Conservation (phyloP, 257 asterid species). For the Catharanthus roseus region DNA sequence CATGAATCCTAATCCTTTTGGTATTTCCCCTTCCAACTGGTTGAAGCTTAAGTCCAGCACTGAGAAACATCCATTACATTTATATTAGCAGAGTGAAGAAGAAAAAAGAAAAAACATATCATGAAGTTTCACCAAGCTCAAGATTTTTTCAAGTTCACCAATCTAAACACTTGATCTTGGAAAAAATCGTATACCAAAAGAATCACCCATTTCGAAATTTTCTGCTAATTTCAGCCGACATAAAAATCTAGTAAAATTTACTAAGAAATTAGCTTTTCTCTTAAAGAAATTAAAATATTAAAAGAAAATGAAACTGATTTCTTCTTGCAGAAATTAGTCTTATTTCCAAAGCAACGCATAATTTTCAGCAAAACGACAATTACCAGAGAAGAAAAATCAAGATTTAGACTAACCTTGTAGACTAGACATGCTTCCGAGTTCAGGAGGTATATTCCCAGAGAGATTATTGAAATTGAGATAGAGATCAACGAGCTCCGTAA, state of each 20-base stretch:
- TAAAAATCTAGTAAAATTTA: not conserved
- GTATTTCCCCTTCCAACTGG: conserved; percentile 66
- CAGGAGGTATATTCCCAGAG: conserved; percentile 55
- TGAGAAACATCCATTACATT: conserved; percentile 27
- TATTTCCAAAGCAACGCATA: not conserved
- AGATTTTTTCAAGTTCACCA: not conserved
- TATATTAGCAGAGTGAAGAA: not conserved
- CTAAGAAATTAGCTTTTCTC: not conserved
- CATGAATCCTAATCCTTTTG: conserved; percentile 48
- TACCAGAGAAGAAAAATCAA: not conserved
- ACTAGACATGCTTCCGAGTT: conserved; percentile 74
- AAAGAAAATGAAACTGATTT: not conserved
- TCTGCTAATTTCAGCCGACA: not conserved
- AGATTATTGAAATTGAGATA: conserved; percentile 71
- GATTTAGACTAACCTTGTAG: conserved; percentile 58
- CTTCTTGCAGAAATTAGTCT: not conserved
- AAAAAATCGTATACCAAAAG: not conserved
- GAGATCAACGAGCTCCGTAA: conserved; percentile 71
- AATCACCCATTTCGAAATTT: not conserved
- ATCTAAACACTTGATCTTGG: not conserved
- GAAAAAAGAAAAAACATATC: not conserved
- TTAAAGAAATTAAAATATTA: too few relatives aligned
- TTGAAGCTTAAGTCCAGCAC: conserved; percentile 73
- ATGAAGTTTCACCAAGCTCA: not conserved
- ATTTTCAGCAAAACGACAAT: not conserved